phyloP scores from a whole-genome alignment of 768 basidiomycete genomes.

The Cyathus striatus region DNA sequence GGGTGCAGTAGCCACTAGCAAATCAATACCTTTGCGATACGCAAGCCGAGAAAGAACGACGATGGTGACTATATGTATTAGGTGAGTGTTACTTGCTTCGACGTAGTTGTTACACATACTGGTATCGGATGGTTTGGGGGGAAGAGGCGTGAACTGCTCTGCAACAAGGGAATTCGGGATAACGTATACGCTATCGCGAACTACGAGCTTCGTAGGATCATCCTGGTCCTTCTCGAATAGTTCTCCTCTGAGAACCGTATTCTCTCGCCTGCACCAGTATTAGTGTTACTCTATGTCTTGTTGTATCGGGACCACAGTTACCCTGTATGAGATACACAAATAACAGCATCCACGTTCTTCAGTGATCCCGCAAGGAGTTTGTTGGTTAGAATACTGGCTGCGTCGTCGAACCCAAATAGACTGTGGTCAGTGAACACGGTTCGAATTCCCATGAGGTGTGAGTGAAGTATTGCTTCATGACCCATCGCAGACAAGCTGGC shows the following conservation, averaged over 20 bases:
- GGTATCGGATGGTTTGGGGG: constrained; percentile 40
- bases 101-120: constrained; percentile 42
- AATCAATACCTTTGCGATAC: constrained; percentile 94
- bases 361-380: constrained; percentile 86
- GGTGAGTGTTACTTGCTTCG: constrained; percentile 1
- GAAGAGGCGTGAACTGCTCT: constrained; percentile 74
- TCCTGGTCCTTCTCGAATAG: constrained; percentile 53
- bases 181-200: constrained; percentile 70
- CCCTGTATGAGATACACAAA: constrained; percentile 98
- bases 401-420: constrained; percentile 94
- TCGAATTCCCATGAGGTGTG: constrained; percentile 79
- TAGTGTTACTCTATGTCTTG: no score
- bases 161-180: constrained; percentile 92
- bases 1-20: constrained; percentile 89
- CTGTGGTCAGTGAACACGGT: constrained; percentile 98
- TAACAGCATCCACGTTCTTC: constrained; percentile 88
- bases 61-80: constrained; percentile 67
- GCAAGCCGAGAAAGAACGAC: constrained; percentile 87
- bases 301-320: constrained; percentile 26
- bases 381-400: constrained; percentile 95
- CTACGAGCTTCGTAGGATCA: constrained; percentile 36
- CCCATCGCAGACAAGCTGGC: constrained; percentile 87
- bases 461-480: constrained; percentile 89
- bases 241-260: constrained; percentile 85
- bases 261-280: constrained; percentile 77